Conservation (phyloP, 257 asterid species). For the Rauvolfia tetraphylla region DNA sequence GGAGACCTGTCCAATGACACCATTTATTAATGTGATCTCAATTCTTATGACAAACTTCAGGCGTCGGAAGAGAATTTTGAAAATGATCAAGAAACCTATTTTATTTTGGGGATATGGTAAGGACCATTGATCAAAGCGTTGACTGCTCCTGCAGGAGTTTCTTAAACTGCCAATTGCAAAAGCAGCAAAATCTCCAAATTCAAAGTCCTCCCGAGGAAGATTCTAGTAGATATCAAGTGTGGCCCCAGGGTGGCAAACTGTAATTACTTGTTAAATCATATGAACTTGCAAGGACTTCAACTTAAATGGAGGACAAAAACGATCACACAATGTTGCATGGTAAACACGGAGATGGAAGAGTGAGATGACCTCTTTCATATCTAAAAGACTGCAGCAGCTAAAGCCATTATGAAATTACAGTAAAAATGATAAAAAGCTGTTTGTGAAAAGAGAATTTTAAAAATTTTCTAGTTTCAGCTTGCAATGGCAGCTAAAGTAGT, state of each 20-base stretch:
- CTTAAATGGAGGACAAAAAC: not conserved
- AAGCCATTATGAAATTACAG: not conserved
- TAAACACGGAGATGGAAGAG: not conserved
- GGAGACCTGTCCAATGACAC: slow-evolving; percentile 56
- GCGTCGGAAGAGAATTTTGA: not conserved
- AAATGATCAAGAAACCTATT: not conserved
- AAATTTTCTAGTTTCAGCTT: not conserved
- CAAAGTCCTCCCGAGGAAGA: not conserved
- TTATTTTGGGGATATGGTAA: not conserved
- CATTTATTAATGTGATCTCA: slow-evolving; percentile 11
- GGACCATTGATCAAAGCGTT: not conserved
- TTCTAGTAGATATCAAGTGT: not conserved
- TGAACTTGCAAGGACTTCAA: not conserved
- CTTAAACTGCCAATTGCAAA: not conserved
- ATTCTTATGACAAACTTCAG: not conserved
- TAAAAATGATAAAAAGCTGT: not conserved
- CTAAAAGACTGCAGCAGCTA: not conserved
- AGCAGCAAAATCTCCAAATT: not conserved
- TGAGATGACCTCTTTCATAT: not conserved
- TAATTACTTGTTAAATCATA: not conserved
- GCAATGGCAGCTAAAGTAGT: not conserved
- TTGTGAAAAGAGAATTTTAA: no score
- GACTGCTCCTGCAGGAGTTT: not conserved
- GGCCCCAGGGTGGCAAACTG: not conserved
- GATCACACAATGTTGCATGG: not conserved